Conservation (phyloP, 495 filamentous ascomycete genomes). For the Neurospora sp. region DNA sequence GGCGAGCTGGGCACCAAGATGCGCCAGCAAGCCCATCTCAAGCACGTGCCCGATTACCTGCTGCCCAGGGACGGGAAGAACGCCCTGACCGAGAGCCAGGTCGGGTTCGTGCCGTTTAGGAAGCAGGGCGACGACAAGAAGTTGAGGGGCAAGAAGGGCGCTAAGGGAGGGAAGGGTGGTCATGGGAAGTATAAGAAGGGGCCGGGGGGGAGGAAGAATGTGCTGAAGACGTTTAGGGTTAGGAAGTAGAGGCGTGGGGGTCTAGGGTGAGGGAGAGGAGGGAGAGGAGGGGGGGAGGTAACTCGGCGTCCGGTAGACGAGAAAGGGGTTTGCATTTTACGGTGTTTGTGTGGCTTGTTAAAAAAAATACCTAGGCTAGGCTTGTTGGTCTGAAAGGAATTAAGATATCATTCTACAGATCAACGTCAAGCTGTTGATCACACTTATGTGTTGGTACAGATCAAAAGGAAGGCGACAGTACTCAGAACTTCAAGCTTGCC, state of each 20-base stretch:
- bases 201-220: conserved; percentile 56
- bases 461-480: too few relatives aligned
- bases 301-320: background rate
- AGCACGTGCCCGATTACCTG: conserved; percentile 91
- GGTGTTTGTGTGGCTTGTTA: background rate
- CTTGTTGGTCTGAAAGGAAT: background rate
- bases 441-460: too few relatives aligned
- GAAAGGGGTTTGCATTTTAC: background rate
- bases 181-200: conserved; percentile 31
- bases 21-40: conserved; percentile 77
- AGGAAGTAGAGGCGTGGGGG: too few relatives aligned
- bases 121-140: conserved; percentile 41
- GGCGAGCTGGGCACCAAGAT: conserved; percentile 64
- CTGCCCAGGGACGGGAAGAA: conserved; percentile 70
- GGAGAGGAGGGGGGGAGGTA: too few relatives aligned
- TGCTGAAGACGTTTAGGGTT: conserved; percentile 79
- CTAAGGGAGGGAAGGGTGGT: conserved; percentile 45
- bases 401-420: background rate
- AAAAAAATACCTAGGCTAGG: background rate
- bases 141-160: conserved; percentile 57
- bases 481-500: too few relatives aligned
- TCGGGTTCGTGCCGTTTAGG: conserved; percentile 66
- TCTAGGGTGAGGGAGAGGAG: conserved; percentile 34
- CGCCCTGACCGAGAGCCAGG: conserved; percentile 47
- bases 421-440: too few relatives aligned